Evolutionary conservation across 148 eudicot species (phyloP).

Genomic region (Rhododendron molle): DNA sequence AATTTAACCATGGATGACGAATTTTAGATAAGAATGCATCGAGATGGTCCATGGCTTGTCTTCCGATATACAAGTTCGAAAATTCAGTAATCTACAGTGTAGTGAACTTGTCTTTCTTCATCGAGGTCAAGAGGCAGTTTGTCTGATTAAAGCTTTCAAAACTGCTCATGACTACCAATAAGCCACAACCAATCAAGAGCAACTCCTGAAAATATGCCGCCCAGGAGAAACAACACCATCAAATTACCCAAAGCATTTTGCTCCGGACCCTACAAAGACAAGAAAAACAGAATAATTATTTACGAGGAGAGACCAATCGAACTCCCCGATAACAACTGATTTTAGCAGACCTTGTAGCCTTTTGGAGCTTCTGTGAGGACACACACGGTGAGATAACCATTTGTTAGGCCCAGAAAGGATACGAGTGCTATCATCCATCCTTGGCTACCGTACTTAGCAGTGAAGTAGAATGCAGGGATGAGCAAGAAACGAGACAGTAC

Average conservation of each 20-base stretch:
- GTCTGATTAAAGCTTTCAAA: not conserved
- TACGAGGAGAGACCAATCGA: not conserved
- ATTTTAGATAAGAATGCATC: not conserved
- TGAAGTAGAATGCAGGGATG: conserved; percentile 62
- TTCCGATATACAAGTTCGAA: not conserved
- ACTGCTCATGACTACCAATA: conserved; percentile 34
- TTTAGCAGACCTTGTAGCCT: conserved; percentile 59
- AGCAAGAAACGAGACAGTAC: conserved; percentile 47
- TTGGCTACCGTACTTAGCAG: conserved; percentile 73
- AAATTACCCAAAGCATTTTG: conserved; percentile 66
- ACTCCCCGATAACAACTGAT: not conserved
- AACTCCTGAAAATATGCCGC: conserved; percentile 60
- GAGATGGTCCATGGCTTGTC: not conserved
- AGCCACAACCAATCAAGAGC: conserved; percentile 78
- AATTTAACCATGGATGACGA: not conserved
- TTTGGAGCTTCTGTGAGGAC: conserved; percentile 61
- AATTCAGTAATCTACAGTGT: not conserved
- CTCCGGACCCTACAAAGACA: conserved; percentile 57
- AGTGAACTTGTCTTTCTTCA: not conserved
- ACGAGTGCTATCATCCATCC: conserved; percentile 74
- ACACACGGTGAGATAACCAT: conserved; percentile 81
- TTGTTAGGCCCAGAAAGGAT: conserved; percentile 59
- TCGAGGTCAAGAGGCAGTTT: not conserved
- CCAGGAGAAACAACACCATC: conserved; percentile 47
- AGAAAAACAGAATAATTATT: not conserved